phyloP scores from a whole-genome alignment of 768 basidiomycete species.

The Naganishia randhawae region DNA sequence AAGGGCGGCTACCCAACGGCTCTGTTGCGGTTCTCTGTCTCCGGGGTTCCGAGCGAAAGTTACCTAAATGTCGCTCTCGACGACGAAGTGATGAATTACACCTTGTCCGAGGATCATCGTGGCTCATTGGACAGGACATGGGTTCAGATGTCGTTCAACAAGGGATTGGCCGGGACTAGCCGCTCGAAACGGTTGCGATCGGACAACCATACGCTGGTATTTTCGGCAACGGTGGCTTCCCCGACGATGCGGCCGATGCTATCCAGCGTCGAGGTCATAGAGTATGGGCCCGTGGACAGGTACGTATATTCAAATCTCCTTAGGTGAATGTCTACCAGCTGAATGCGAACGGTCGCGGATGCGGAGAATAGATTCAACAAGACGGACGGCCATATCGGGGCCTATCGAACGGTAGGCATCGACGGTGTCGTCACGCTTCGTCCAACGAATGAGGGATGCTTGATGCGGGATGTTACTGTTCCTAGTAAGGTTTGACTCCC shows the following conservation, averaged over 20 bases:
- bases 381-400: constrained; percentile 38
- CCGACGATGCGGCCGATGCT: constrained; percentile 32
- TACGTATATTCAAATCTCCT: too few species aligned
- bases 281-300: constrained; percentile 41
- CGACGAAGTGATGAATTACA: constrained; percentile 8
- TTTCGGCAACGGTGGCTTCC: background rate
- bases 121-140: constrained; percentile 44
- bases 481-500: constrained; percentile 35
- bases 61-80: constrained; percentile 38
- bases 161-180: constrained; percentile 34
- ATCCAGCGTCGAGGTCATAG: constrained; percentile 43
- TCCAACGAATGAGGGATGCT: constrained; percentile 46
- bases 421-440: constrained; percentile 40
- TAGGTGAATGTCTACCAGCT: too few species aligned
- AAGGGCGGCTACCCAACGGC: constrained; percentile 40
- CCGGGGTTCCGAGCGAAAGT: constrained; percentile 40
- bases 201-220: background rate
- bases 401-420: constrained; percentile 41
- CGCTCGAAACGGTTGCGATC: background rate
- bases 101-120: constrained; percentile 31
- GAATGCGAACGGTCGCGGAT: too few species aligned
- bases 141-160: constrained; percentile 35
- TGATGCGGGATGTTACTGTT: constrained; percentile 47
- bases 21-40: constrained; percentile 41
- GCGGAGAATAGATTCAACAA: constrained; percentile 35